Conservation (phyloP, 768 basidiomycete species). For the Saitozyma sp. region DNA sequence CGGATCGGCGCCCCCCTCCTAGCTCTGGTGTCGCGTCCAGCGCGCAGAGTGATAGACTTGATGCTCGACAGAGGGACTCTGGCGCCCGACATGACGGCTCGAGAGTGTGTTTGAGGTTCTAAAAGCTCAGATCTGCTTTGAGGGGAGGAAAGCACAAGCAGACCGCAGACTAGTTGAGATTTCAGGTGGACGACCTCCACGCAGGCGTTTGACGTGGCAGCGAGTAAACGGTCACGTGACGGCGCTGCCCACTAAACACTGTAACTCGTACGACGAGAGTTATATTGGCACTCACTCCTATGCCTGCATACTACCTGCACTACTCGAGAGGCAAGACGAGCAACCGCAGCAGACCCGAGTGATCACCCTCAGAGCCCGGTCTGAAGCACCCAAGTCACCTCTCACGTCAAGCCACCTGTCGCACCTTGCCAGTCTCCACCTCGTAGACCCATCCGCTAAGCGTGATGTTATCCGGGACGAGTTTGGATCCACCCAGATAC, state of each 20-base stretch:
- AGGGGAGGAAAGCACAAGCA: too few relatives aligned
- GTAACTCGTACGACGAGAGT: too few relatives aligned
- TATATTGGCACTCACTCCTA: too few relatives aligned
- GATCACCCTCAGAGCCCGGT: too few relatives aligned
- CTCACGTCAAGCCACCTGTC: not conserved
- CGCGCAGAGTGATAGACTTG: constrained; percentile 74
- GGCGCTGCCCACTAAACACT: too few relatives aligned
- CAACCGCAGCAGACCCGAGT: too few relatives aligned
- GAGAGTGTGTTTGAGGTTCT: not conserved
- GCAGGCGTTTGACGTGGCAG: not conserved
- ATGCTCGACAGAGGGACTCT: constrained; percentile 72
- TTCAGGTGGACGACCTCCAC: constrained; percentile 15
- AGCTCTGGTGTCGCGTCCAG: constrained; percentile 64
- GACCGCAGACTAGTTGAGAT: not conserved
- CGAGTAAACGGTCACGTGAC: not conserved
- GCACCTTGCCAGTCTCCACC: constrained; percentile 64
- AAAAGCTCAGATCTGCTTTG: not conserved
- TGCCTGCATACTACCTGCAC: too few relatives aligned
- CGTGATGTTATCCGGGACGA: constrained; percentile 60
- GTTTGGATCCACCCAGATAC: constrained; percentile 62
- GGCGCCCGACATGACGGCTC: constrained; percentile 57
- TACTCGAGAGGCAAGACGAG: too few relatives aligned
- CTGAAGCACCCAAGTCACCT: too few relatives aligned
- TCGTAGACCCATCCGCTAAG: constrained; percentile 68
- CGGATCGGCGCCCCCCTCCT: constrained; percentile 67